Percentiles rank a stretch among this genome's conserved stretches.
phyloP scores from a whole-genome alignment of 305 asterid species.

The Petunia hybrid region DNA sequence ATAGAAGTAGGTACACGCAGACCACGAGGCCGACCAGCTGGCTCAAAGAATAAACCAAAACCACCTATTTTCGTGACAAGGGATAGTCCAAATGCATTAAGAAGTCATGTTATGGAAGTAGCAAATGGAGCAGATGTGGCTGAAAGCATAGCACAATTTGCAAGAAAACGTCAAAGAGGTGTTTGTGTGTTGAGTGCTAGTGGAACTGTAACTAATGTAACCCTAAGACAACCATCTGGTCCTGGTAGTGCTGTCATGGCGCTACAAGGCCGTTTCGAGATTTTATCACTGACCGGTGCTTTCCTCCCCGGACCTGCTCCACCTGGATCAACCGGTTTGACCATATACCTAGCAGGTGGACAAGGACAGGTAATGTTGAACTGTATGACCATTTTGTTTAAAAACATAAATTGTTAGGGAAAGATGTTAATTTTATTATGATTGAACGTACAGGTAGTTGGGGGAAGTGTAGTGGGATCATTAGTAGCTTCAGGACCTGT shows the following conservation, averaged over 20 bases:
- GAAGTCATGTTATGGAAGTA: slow-evolving; percentile 52
- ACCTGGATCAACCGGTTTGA: slow-evolving; percentile 48
- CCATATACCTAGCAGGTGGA: slow-evolving; percentile 48
- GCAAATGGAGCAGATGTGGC: slow-evolving; percentile 50
- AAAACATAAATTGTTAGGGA: no score
- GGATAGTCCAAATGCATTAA: slow-evolving; percentile 50
- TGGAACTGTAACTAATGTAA: slow-evolving; percentile 49
- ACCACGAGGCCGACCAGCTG: slow-evolving; percentile 39
- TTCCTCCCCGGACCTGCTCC: slow-evolving; percentile 52
- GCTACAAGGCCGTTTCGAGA: slow-evolving; percentile 49
- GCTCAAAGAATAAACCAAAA: slow-evolving; percentile 40
- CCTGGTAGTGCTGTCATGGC: slow-evolving; percentile 48
- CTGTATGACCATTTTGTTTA: no score
- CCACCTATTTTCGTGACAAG: slow-evolving; percentile 51
- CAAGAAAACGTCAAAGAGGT: slow-evolving; percentile 45
- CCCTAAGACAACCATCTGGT: slow-evolving; percentile 51
- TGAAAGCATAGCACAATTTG: slow-evolving; percentile 50
- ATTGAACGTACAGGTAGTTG: slow-evolving; percentile 40
- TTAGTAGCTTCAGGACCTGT: slow-evolving; percentile 49
- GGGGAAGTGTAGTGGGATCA: slow-evolving; percentile 50
- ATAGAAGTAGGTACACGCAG: slow-evolving; percentile 38
- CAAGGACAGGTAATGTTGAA: slow-evolving; percentile 50
- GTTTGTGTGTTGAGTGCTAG: slow-evolving; percentile 51
- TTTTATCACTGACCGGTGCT: slow-evolving; percentile 47
- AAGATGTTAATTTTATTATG: no score